phyloP scores from a whole-genome alignment of 176 grass and related monocot species.

The Cenchrus americanus region DNA sequence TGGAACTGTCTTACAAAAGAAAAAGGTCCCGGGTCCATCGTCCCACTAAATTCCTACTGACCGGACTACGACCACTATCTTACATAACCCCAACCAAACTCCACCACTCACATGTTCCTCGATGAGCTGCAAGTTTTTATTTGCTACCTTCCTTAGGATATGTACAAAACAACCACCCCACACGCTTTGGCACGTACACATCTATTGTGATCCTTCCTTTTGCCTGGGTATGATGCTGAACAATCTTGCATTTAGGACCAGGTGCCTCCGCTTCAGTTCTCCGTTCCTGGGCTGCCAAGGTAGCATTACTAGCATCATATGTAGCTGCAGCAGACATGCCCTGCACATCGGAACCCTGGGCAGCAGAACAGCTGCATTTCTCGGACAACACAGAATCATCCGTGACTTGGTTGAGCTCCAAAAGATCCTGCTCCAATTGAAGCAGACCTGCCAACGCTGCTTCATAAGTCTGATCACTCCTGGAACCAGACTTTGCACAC shows the following conservation, averaged over 20 bases:
- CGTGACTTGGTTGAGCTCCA: neutral
- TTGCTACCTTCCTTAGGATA: neutral
- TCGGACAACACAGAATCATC: neutral
- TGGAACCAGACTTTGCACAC: neutral
- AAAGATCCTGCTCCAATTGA: neutral
- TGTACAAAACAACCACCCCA: neutral
- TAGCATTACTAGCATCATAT: slow-evolving; percentile 25
- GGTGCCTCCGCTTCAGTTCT: neutral
- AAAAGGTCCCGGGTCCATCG: neutral
- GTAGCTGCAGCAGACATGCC: slow-evolving; percentile 1
- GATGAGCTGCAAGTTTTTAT: neutral
- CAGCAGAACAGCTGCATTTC: neutral
- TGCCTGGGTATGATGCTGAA: neutral
- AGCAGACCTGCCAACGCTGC: neutral
- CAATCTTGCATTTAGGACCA: neutral
- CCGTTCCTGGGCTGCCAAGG: neutral
- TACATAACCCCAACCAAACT: neutral
- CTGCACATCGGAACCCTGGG: neutral
- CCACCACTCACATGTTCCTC: neutral
- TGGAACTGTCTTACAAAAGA: neutral
- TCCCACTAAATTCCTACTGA: neutral
- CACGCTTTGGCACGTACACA: neutral
- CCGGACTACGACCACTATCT: neutral
- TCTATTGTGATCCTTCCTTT: neutral
- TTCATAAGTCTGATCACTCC: neutral